These are phyloP conservation scores for Umbelopsis isabellina DNA, from an alignment of 192 early-diverging fungal genomes.

Conservation along the genomic window DNA sequence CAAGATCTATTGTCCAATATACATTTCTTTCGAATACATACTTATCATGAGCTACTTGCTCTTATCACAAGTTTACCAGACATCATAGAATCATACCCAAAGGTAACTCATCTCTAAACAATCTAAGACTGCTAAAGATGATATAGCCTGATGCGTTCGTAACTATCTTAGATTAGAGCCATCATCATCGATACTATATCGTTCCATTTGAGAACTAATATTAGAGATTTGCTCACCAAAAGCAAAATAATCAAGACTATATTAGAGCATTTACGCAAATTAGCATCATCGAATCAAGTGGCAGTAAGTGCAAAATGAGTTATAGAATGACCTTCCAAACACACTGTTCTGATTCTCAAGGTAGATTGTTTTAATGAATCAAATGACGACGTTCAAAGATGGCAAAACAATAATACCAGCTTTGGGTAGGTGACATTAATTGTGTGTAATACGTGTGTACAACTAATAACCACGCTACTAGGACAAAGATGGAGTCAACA, in stretches of 20 bases:
- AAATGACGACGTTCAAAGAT: slow-evolving; percentile 14
- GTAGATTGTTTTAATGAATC: slow-evolving; percentile 14
- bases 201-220: slow-evolving; percentile 13
- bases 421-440: neutral
- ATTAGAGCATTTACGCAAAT: neutral
- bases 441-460: no score
- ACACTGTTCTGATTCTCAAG: neutral
- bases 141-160: neutral
- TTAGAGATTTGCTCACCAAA: slow-evolving; percentile 1
- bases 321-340: neutral
- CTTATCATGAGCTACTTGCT: slow-evolving; percentile 6
- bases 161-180: neutral
- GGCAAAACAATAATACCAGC: slow-evolving; percentile 11
- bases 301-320: neutral
- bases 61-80: neutral
- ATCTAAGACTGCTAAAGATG: no score
- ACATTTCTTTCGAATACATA: neutral
- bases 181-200: slow-evolving; percentile 11
- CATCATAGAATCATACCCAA: slow-evolving; percentile 7
- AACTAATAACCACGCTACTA: neutral
- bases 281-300: neutral
- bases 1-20: slow-evolving; percentile 1
- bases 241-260: slow-evolving; percentile 18
- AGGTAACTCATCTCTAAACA: neutral
- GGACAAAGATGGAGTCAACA: slow-evolving; percentile 1